Conservation (phyloP, 1,284 basidiomycete genomes). For the Polyporus tsugae region DNA sequence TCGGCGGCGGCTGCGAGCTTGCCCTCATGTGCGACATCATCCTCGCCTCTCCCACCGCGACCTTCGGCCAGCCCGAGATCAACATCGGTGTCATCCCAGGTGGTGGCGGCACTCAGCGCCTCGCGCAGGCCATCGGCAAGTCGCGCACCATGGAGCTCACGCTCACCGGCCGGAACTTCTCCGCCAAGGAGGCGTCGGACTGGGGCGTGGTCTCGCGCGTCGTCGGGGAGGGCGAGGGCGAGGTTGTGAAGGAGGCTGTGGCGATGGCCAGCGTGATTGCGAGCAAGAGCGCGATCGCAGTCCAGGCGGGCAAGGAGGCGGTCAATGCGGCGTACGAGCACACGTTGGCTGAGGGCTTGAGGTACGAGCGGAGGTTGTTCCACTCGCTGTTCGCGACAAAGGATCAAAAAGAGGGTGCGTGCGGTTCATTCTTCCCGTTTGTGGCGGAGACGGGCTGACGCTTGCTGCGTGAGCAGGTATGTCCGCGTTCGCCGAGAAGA, state of each 20-base stretch:
- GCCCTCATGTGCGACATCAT: slow-evolving; percentile 98
- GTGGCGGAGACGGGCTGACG: slow-evolving; percentile 6
- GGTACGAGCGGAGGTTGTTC: slow-evolving; percentile 92
- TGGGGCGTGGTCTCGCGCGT: slow-evolving; percentile 90
- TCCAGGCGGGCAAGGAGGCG: slow-evolving; percentile 94
- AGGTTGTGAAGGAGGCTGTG: slow-evolving; percentile 91
- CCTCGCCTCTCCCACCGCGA: slow-evolving; percentile 91
- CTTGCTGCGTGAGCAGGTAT: slow-evolving; percentile 66
- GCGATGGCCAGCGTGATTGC: slow-evolving; percentile 85
- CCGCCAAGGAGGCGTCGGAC: slow-evolving; percentile 84
- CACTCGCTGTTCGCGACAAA: slow-evolving; percentile 93
- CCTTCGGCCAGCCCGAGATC: slow-evolving; percentile 98
- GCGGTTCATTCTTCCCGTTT: slow-evolving; percentile 6
- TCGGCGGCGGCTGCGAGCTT: slow-evolving; percentile 97
- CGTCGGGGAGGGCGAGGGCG: slow-evolving; percentile 77
- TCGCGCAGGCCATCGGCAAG: slow-evolving; percentile 90
- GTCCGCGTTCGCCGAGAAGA: slow-evolving; percentile 97
- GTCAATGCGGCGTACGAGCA: slow-evolving; percentile 94
- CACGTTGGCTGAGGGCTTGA: slow-evolving; percentile 83
- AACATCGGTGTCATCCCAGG: slow-evolving; percentile 97
- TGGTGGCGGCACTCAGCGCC: slow-evolving; percentile 79
- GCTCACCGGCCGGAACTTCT: slow-evolving; percentile 86
- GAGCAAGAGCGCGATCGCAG: slow-evolving; percentile 85
- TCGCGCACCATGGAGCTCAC: slow-evolving; percentile 96
- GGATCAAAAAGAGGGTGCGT: slow-evolving; percentile 95